Base-by-base conservation (phyloP, 768 basidiomycete species). In the Hortiboletus flavorubellus region DNA sequence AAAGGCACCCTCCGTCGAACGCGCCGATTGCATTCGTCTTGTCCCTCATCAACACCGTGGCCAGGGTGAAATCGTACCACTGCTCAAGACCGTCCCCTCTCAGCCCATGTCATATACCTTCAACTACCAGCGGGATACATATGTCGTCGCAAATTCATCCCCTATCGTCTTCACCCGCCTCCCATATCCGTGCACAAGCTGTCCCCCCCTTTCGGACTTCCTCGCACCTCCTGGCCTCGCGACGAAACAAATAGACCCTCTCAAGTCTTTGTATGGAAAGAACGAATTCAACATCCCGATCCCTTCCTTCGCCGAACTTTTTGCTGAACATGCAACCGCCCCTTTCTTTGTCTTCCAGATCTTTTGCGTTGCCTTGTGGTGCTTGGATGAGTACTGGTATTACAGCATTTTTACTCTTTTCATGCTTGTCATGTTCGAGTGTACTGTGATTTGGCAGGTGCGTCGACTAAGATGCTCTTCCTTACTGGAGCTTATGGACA, bases 301-400 rank as follows among this genome's bases (percentile, higher is more conserved):
- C 40, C 97, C 97, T 8, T 89, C 90, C 1, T 99, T 99, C 68
- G 79, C 81, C 10, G 91, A 93, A 60, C 82, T 99, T 35, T 98
- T 99, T 62, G 80, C 76, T 23, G 97, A 99, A 75, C 97, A 99
- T 67, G 94, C 96, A 1, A 95, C 94, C 5, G 97, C 97, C 0
- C 97, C 97, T 0, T 99, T 99, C 81, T 99, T 99, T 72, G 97
- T 99, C 29, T 99, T 99, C 74, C 97, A 99, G 73, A 75, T 98
- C 16, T 98, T 99, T 74, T 98, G 97, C 59, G 97, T 98, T 2
- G 93, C 91, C 0, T 76, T 99, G 10, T 99, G 97, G 97, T 93
- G 90, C 68, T 73, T 99, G 64, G 97, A 99, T 64, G 97, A 98
- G 69, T 99, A 98, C 71, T 98, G 94, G 95, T 98, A 97, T 71